Percentiles rank a stretch among this genome's conserved stretches.
Evolutionary conservation across 148 eudicot species (phyloP).

Genomic region (Dysphania ambrosioides): DNA sequence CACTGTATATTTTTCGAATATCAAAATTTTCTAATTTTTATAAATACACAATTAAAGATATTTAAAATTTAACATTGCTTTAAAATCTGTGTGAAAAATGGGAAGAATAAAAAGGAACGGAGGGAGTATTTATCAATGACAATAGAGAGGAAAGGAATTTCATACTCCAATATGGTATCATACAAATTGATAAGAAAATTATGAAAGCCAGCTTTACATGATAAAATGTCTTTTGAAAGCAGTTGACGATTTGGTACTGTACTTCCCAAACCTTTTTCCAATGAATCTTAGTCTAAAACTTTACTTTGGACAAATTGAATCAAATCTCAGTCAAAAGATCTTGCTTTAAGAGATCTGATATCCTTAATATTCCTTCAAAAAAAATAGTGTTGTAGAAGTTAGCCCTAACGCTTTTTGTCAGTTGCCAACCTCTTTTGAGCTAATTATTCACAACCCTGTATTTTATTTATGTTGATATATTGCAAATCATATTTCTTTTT

Average conservation of each 20-base stretch:
- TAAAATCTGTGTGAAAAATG: too few relatives aligned
- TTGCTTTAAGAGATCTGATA: constrained; percentile 1
- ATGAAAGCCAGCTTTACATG: not conserved
- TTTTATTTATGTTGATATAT: not conserved
- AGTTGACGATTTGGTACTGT: not conserved
- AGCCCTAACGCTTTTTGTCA: not conserved
- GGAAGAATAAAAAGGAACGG: too few relatives aligned
- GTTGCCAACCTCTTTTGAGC: not conserved
- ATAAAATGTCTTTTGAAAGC: not conserved
- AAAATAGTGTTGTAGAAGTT: not conserved
- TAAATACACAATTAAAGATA: too few relatives aligned
- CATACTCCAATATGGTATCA: too few relatives aligned
- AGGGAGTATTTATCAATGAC: too few relatives aligned
- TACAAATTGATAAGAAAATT: too few relatives aligned
- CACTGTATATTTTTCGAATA: too few relatives aligned
- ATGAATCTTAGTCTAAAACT: not conserved
- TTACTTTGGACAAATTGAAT: constrained; percentile 6
- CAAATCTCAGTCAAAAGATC: constrained; percentile 9
- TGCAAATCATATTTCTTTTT: not conserved
- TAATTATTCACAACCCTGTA: constrained; percentile 1
- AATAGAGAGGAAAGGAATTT: too few relatives aligned
- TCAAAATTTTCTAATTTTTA: too few relatives aligned
- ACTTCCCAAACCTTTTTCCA: not conserved
- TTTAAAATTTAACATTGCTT: too few relatives aligned
- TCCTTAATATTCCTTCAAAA: not conserved